Percentiles rank a stretch among this genome's conserved stretches.
Conservation (phyloP, 2,329 filamentous ascomycete species). For the Monosporascus sp. region DNA sequence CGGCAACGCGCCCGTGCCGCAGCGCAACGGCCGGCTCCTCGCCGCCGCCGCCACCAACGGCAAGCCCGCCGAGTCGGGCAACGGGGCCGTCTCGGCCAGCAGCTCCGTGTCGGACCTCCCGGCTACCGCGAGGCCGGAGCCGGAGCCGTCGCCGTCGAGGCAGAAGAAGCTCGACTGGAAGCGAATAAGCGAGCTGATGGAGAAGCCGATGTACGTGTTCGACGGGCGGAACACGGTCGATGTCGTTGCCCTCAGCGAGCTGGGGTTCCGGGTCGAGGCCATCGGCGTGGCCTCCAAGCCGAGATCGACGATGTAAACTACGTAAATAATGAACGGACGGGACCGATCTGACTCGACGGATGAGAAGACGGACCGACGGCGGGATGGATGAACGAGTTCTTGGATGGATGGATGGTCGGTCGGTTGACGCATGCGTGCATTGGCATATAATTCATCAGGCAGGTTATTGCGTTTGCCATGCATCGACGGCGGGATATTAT, state of each 20-base stretch:
- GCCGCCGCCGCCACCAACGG: constrained; percentile 12
- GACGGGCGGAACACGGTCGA: constrained; percentile 52
- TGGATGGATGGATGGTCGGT: not conserved
- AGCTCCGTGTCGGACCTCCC: not conserved
- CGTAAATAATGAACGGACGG: not conserved
- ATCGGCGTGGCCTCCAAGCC: constrained; percentile 29
- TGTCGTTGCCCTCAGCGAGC: constrained; percentile 38
- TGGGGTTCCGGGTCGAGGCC: constrained; percentile 48
- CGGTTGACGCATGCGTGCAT: no score
- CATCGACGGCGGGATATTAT: not conserved
- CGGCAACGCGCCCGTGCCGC: constrained; percentile 25
- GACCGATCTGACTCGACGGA: not conserved
- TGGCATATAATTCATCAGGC: no score
- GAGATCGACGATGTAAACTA: not conserved
- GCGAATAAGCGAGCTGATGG: constrained; percentile 43
- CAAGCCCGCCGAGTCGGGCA: constrained; percentile 36
- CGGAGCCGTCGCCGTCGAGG: constrained; percentile 27
- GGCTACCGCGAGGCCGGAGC: not conserved
- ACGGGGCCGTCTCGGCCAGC: constrained; percentile 10
- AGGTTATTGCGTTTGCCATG: no score
- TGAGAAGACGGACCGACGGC: not conserved
- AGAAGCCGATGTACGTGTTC: constrained; percentile 50
- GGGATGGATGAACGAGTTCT: not conserved
- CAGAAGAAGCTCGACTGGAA: constrained; percentile 48
- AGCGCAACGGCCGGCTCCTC: constrained; percentile 39